A percentile compares a stretch with the other conserved stretches of the same genome.
Conservation (phyloP, 805 yeast genomes). For the Vanderwaltozyma yarrowii region DNA sequence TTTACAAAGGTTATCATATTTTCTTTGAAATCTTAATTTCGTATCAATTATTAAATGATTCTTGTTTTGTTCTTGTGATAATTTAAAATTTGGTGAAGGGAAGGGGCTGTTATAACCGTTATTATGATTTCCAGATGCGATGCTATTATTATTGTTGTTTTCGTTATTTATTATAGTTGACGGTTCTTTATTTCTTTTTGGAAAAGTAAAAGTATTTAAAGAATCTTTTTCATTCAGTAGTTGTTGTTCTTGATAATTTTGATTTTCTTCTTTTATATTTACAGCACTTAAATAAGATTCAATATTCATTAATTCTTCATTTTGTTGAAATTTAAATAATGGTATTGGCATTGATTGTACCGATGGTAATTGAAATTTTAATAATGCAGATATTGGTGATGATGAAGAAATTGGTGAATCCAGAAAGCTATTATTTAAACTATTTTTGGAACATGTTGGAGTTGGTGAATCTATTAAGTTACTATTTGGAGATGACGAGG, state of each 20-base stretch:
- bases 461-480: background rate
- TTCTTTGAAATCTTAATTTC: conserved; percentile 21
- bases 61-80: too few relatives aligned
- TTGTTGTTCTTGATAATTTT: conserved; percentile 1
- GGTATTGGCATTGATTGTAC: conserved; percentile 10
- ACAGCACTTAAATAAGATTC: conserved; percentile 27
- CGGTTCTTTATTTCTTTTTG: too few relatives aligned
- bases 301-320: conserved; percentile 23
- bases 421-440: background rate
- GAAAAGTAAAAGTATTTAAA: conserved; percentile 9
- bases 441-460: conserved; percentile 1
- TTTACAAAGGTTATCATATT: conserved; percentile 10
- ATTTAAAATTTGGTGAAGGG: too few relatives aligned
- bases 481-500: too few relatives aligned
- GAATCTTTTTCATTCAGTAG: background rate
- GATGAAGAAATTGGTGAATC: conserved; percentile 24
- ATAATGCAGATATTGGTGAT: conserved; percentile 25
- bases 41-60: background rate
- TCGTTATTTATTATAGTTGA: too few relatives aligned
- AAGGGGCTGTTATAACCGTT: too few relatives aligned
- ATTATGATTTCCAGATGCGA: background rate
- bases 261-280: conserved; percentile 19
- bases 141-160: too few relatives aligned
- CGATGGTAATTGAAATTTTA: conserved; percentile 24
- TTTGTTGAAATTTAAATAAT: conserved; percentile 21